Conservation (phyloP, 257 asterid genomes). For the Mentha longifolia region DNA sequence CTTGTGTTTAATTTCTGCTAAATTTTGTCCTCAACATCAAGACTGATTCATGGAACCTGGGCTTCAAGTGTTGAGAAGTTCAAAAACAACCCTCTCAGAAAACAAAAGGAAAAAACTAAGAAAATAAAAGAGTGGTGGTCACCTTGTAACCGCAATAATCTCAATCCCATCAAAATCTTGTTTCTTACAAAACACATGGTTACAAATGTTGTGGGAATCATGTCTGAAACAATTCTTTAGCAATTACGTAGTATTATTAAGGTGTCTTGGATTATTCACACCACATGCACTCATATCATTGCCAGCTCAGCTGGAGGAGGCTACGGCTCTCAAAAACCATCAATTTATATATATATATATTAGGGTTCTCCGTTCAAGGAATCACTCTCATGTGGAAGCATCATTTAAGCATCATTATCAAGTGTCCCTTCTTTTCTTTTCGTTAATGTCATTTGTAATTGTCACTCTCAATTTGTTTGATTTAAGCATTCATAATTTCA, state of each 20-base stretch:
- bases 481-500: too few species aligned
- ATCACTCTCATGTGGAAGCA: slow-evolving; percentile 48
- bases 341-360: slow-evolving; percentile 4
- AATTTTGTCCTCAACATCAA: slow-evolving; percentile 18
- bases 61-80: slow-evolving; percentile 6
- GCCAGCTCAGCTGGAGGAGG: slow-evolving; percentile 48
- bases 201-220: slow-evolving; percentile 51
- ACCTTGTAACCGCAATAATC: slow-evolving; percentile 16
- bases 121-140: slow-evolving; percentile 1
- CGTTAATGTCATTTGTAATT: too few species aligned
- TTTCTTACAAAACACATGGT: slow-evolving; percentile 29
- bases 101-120: background rate
- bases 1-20: slow-evolving; percentile 8
- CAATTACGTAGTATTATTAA: slow-evolving; percentile 51
- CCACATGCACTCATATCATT: slow-evolving; percentile 71
- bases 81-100: background rate
- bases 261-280: slow-evolving; percentile 66
- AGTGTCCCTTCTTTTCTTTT: slow-evolving; percentile 6
- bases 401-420: slow-evolving; percentile 30
- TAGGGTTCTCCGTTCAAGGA: slow-evolving; percentile 30
- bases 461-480: too few species aligned
- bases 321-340: slow-evolving; percentile 27
- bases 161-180: slow-evolving; percentile 31
- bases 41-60: slow-evolving; percentile 25
- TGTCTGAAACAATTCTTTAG: slow-evolving; percentile 55